Base-by-base conservation (phyloP, 1,284 basidiomycete species). In the Bondarzewia mesenterica region DNA sequence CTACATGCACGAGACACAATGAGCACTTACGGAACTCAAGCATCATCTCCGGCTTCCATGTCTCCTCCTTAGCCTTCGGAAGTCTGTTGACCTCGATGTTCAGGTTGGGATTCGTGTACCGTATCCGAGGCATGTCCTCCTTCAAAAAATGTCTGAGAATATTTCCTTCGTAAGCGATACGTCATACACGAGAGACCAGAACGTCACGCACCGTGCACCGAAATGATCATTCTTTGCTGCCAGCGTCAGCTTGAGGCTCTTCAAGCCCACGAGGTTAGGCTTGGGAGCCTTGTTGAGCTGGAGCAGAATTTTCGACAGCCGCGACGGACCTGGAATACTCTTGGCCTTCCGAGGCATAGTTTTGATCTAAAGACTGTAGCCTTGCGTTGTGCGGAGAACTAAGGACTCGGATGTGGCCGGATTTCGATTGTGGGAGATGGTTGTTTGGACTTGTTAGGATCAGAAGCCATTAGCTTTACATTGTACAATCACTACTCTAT, bases 41-140 rank as follows among this genome's bases (percentile, higher is more conserved):
- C 21, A 71, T 63, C 57, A 86, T 71, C 53, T 80, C 73, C 0
- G 83, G 77, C 46, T 67, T 67, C 78, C 78, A 83, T 0, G 56
- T 59, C 18, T 83, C 81, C n/a, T 72, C 62, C 42, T 63, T 61
- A 5, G 69, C 65, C 61, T 82, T 82, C 25, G 63, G 66, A 25
- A 72, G 57, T 54, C 71, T 78, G 51, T 73, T 70, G 0, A 87
- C 73, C 29, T 73, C 62, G 25, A 89, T 78, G 18, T 74, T 67
- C 23, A 86, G 57, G 8, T 68, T 59, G 0, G 84, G 85, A 57
- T 89, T 89, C 1, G 77, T 79, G 62, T 77, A 87, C 7, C 76
- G 80, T 69, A 89, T 85, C 27, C 83, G 72, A 2, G 85, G 85
- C 0, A 89, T 64, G 18, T 85, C 73, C 38, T 89, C 80, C 58